Percentiles rank a stretch among this genome's conserved stretches.
Evolutionary conservation across 495 filamentous ascomycete species (phyloP).

Genomic region (Xylaria longipes): DNA sequence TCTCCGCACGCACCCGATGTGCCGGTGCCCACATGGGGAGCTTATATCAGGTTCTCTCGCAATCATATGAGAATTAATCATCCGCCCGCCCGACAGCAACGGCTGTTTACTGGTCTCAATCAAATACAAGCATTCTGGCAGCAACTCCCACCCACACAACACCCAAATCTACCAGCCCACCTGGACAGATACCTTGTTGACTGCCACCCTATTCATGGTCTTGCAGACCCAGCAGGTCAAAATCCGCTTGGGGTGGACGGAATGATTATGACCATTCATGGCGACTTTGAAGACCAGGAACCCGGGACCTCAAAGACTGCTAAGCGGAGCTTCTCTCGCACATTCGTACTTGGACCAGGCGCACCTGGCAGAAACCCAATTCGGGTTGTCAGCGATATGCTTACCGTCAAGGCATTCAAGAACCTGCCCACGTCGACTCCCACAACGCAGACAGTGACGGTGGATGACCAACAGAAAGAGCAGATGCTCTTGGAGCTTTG

Average conservation of each 20-base stretch:
- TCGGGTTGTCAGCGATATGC: conserved; percentile 80
- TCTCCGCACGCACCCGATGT: conserved; percentile 59
- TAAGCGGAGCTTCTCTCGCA: conserved; percentile 83
- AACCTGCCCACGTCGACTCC: conserved; percentile 43
- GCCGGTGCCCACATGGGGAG: conserved; percentile 64
- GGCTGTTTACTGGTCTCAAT: conserved; percentile 67
- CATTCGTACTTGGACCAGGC: conserved; percentile 82
- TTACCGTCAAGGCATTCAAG: conserved; percentile 69
- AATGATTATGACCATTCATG: conserved; percentile 78
- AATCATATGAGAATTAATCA: conserved; percentile 77
- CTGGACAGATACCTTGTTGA: conserved; percentile 79
- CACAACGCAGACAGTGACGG: not conserved
- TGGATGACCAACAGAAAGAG: conserved; percentile 54
- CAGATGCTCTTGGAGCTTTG: conserved; percentile 70
- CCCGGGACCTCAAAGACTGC: conserved; percentile 53
- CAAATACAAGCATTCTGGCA: conserved; percentile 74
- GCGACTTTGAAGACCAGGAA: conserved; percentile 81
- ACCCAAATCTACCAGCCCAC: conserved; percentile 69
- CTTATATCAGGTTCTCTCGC: conserved; percentile 79
- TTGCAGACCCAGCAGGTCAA: conserved; percentile 73
- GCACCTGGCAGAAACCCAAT: conserved; percentile 63
- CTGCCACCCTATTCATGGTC: conserved; percentile 74
- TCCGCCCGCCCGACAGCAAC: conserved; percentile 63
- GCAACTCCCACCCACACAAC: conserved; percentile 73
- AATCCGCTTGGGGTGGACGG: conserved; percentile 72